Percentiles rank a stretch among this genome's conserved stretches.
phyloP scores from a whole-genome alignment of 768 basidiomycete genomes.

The Trichaptum fuscoviolaceum region DNA sequence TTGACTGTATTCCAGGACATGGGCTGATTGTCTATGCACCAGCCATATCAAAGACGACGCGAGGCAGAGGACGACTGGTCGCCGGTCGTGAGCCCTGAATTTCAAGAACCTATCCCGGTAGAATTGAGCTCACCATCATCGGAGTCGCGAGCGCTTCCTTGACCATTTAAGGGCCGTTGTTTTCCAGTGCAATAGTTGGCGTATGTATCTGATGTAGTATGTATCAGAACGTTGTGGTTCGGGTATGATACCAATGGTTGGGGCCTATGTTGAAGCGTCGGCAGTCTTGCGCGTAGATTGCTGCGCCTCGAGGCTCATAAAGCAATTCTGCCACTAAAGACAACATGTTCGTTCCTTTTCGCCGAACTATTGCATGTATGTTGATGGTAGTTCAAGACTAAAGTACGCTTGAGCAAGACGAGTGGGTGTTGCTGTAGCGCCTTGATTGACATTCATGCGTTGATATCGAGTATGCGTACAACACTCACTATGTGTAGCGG shows the following conservation, averaged over 20 bases:
- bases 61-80: not conserved
- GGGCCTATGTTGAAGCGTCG: not conserved
- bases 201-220: not conserved
- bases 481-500: not conserved
- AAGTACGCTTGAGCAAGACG: not conserved
- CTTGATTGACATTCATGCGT: not conserved
- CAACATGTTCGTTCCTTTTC: not conserved
- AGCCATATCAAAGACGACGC: not conserved
- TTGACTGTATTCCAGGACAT: not conserved
- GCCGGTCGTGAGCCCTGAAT: not conserved
- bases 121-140: not conserved
- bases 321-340: not conserved
- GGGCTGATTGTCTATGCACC: not conserved
- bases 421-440: not conserved
- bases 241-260: not conserved
- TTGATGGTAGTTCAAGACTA: not conserved
- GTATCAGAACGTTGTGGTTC: not conserved
- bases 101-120: not conserved
- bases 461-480: not conserved
- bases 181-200: not conserved
- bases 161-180: not conserved
- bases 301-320: not conserved
- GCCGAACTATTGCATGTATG: not conserved
- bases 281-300: not conserved
- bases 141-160: not conserved